Base-by-base conservation (phyloP, 768 basidiomycete species). In the Boletus sp. region DNA sequence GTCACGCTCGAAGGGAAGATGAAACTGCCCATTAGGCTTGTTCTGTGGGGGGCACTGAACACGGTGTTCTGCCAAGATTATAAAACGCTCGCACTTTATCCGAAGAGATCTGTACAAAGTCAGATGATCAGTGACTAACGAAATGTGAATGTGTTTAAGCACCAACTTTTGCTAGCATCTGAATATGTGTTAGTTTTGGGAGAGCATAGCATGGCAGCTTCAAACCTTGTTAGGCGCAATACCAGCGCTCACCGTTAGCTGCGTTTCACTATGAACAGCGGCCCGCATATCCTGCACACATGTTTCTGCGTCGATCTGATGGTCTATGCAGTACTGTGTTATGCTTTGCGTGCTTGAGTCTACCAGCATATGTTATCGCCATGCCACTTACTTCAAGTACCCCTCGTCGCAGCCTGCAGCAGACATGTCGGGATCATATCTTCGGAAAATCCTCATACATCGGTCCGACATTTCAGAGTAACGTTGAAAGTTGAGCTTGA, bases 161-260 rank as follows among this genome's bases (percentile, higher is more conserved):
- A 90, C 90, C 78, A 52, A 92, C 90, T 80, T 98, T 98, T 40
- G 94, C 93, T 17, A 98, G 79, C 89, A 94, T 94, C 86, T 92
- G 57, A 3, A 42, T 24, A 57, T 2, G 58, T 42, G 55, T 71
- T 50, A 63, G 58, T 37, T 58, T 45, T 30, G 37, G 39, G 48
- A 61, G 55, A 58, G 60, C 15, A 58, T 54, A 47, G 29, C 40
- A 58, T 50, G 60, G 62, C 37, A 63, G 14, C 50, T 62, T 67
- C 82, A 52, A 66, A 94, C 94, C 80, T 90, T 90, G 73, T 95
- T 98, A 1, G 96, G 91, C 0, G 96, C 94, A 55, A 98, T 94
- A 3, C 97, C 97, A 32, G 94, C 95, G 63, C 92, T 94, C 51
- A 91, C 93, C 3, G 97, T 98, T 49, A 98, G 70, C 52, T 83